Percentiles rank a stretch among this genome's conserved stretches.
These are phyloP conservation scores for Extremus antarcticus DNA, from an alignment of 495 filamentous ascomycete species.

Conservation along the genomic window DNA sequence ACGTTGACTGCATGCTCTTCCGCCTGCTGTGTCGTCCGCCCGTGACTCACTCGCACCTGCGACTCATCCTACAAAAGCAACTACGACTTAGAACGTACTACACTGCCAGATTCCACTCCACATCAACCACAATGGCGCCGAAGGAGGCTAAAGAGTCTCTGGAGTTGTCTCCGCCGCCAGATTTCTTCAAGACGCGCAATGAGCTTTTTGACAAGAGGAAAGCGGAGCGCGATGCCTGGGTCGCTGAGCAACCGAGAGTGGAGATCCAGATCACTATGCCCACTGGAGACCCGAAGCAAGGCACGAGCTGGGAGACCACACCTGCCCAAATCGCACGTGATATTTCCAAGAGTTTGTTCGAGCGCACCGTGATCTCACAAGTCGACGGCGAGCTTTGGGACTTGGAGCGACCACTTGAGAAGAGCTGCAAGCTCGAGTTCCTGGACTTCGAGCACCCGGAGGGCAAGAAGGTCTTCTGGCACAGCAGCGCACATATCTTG, in stretches of 20 bases:
- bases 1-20: background rate
- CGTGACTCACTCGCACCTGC: background rate
- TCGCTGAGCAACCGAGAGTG: conserved; percentile 51
- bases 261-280: conserved; percentile 56
- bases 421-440: conserved; percentile 63
- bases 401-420: conserved; percentile 76
- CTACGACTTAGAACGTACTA: background rate
- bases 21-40: background rate
- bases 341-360: conserved; percentile 58
- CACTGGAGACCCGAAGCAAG: conserved; percentile 49
- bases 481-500: conserved; percentile 85
- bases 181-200: conserved; percentile 75
- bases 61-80: background rate
- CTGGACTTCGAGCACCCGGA: conserved; percentile 76
- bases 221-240: conserved; percentile 64
- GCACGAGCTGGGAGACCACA: conserved; percentile 62
- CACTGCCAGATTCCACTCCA: background rate
- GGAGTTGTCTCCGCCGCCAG: conserved; percentile 56
- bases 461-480: conserved; percentile 80
- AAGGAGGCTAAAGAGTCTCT: conserved; percentile 38
- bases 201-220: conserved; percentile 80
- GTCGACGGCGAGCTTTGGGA: conserved; percentile 86
- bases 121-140: conserved; percentile 14
- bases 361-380: conserved; percentile 70
- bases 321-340: conserved; percentile 53